phyloP scores from a whole-genome alignment of 345 rosid species.

The Hibiscus mutabilis region DNA sequence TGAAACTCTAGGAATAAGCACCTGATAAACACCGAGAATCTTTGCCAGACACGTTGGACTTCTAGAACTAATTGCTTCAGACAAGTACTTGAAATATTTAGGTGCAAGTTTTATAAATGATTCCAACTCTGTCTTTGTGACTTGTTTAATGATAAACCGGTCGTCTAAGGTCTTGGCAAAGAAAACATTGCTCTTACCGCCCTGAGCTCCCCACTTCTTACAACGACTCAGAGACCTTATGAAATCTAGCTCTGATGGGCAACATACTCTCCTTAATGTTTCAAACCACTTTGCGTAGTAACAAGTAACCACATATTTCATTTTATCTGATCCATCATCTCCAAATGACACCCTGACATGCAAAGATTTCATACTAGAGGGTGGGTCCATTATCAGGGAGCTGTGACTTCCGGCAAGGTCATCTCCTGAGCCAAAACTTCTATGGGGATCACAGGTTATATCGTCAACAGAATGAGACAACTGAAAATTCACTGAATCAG shows the following conservation, averaged over 20 bases:
- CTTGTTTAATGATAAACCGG: conserved; percentile 91
- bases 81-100: conserved; percentile 70
- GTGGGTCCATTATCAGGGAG: conserved; percentile 56
- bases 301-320: conserved; percentile 75
- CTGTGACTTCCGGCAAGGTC: conserved; percentile 56
- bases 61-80: conserved; percentile 67
- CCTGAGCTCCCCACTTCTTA: conserved; percentile 98
- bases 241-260: conserved; percentile 83
- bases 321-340: conserved; percentile 66
- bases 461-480: conserved; percentile 49
- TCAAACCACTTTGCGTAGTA: conserved; percentile 85
- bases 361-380: conserved; percentile 50
- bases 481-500: conserved; percentile 30
- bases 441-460: conserved; percentile 30
- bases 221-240: conserved; percentile 94
- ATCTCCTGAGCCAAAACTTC: conserved; percentile 54
- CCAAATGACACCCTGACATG: conserved; percentile 71
- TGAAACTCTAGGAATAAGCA: conserved; percentile 22
- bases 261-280: conserved; percentile 71
- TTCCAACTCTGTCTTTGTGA: conserved; percentile 92
- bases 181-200: conserved; percentile 98
- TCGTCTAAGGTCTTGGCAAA: conserved; percentile 97
- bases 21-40: conserved; percentile 97
- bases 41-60: conserved; percentile 97
- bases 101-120: conserved; percentile 88